Conservation (phyloP, 768 basidiomycete species). For the Naganishia antarctica region DNA sequence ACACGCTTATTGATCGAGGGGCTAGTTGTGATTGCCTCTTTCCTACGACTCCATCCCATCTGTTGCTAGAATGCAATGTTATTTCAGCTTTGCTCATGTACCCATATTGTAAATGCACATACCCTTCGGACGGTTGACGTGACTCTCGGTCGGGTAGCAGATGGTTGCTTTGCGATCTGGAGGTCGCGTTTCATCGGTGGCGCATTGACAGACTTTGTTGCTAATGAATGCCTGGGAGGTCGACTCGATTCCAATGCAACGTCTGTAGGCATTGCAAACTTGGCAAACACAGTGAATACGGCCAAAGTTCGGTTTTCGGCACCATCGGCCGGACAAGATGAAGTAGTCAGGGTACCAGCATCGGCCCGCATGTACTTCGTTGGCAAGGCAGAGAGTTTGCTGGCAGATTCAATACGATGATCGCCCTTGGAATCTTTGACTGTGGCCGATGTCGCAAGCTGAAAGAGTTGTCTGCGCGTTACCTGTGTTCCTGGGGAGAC, state of each 20-base stretch:
- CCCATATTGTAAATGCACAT: neutral
- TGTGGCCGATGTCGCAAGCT: neutral
- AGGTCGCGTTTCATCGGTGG: neutral
- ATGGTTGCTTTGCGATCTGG: neutral
- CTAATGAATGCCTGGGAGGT: neutral
- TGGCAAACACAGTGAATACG: slow-evolving; percentile 1
- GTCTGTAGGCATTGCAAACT: neutral
- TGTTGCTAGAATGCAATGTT: neutral
- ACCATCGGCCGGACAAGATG: neutral
- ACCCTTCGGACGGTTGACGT: slow-evolving; percentile 3
- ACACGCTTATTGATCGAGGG: neutral
- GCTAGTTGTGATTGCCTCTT: neutral
- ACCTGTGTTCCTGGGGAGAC: slow-evolving; percentile 26
- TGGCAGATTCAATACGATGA: no score
- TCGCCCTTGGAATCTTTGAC: neutral
- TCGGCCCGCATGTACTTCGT: slow-evolving; percentile 27
- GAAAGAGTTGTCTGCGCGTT: neutral
- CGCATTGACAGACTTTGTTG: neutral
- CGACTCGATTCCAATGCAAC: no score
- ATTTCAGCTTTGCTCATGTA: neutral
- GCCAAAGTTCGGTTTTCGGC: neutral
- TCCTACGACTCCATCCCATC: slow-evolving; percentile 13
- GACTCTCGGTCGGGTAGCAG: neutral
- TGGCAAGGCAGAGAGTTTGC: slow-evolving; percentile 9
- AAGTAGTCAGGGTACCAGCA: neutral